These are phyloP conservation scores for Sanghuangporus baumii DNA, from an alignment of 1,284 basidiomycete genomes.

Conservation along the genomic window DNA sequence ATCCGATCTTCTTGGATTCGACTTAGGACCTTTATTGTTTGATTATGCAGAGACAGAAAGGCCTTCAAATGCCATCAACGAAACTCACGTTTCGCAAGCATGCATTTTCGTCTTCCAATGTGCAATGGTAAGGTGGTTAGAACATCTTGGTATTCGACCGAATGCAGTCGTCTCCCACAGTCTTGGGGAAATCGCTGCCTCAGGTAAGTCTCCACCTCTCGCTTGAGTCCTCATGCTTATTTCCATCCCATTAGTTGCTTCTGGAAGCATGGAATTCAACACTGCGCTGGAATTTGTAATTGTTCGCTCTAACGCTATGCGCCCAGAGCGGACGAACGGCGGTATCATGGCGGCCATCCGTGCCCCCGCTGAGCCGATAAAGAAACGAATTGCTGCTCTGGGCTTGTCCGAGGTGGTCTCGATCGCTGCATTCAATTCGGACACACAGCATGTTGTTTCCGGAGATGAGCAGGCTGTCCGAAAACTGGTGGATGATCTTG, in stretches of 20 bases:
- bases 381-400: conserved; percentile 24
- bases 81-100: conserved; percentile 30
- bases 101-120: conserved; percentile 34
- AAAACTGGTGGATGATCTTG: conserved; percentile 25
- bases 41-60: conserved; percentile 21
- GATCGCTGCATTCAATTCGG: conserved; percentile 29
- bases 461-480: conserved; percentile 28
- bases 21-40: conserved; percentile 13
- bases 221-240: conserved; percentile 14
- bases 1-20: background rate
- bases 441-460: conserved; percentile 29
- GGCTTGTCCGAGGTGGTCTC: conserved; percentile 23
- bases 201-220: conserved; percentile 24
- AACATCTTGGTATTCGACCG: conserved; percentile 26
- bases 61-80: conserved; percentile 23
- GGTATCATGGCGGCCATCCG: conserved; percentile 30
- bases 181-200: conserved; percentile 34
- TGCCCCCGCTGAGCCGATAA: conserved; percentile 20
- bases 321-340: conserved; percentile 25
- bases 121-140: conserved; percentile 29
- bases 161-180: conserved; percentile 32
- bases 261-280: conserved; percentile 27
- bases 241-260: conserved; percentile 4
- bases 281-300: conserved; percentile 29
- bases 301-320: conserved; percentile 28